Conservation (phyloP, 2,329 filamentous ascomycete genomes). For the Xylariaceae sp. region DNA sequence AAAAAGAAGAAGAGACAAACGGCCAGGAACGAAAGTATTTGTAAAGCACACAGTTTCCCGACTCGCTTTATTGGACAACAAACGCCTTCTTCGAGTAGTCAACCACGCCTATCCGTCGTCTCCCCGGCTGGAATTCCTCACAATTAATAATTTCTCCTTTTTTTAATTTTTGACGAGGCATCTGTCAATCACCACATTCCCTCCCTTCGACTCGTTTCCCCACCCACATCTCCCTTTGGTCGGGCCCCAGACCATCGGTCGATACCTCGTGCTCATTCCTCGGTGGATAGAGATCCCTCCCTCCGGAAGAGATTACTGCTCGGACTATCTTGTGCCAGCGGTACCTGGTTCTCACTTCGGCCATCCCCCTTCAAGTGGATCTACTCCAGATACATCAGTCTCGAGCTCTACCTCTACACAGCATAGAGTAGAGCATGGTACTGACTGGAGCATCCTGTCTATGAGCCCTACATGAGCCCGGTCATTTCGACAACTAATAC, state of each 20-base stretch:
- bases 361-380: slow-evolving; percentile 31
- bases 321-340: slow-evolving; percentile 26
- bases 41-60: slow-evolving; percentile 20
- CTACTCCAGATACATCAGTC: slow-evolving; percentile 30
- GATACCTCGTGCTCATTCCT: slow-evolving; percentile 27
- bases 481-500: slow-evolving; percentile 23
- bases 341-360: slow-evolving; percentile 33
- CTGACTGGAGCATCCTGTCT: slow-evolving; percentile 31
- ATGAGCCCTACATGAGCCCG: slow-evolving; percentile 33
- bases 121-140: slow-evolving; percentile 29
- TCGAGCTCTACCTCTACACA: slow-evolving; percentile 25
- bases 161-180: slow-evolving; percentile 24
- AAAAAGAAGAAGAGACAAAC: slow-evolving; percentile 10
- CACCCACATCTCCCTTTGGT: slow-evolving; percentile 15
- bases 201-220: slow-evolving; percentile 22
- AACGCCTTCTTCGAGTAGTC: slow-evolving; percentile 25
- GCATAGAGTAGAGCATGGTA: slow-evolving; percentile 32
- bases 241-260: slow-evolving; percentile 11
- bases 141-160: slow-evolving; percentile 22
- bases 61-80: slow-evolving; percentile 26
- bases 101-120: slow-evolving; percentile 10
- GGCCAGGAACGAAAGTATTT: slow-evolving; percentile 15
- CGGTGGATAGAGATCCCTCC: slow-evolving; percentile 24
- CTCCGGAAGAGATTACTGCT: slow-evolving; percentile 23
- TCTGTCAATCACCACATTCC: slow-evolving; percentile 26